Evolutionary conservation across 768 basidiomycete species (phyloP), one percentile per base, ranked within the genome.

Genomic region (Pulveroboletus sp.): DNA sequence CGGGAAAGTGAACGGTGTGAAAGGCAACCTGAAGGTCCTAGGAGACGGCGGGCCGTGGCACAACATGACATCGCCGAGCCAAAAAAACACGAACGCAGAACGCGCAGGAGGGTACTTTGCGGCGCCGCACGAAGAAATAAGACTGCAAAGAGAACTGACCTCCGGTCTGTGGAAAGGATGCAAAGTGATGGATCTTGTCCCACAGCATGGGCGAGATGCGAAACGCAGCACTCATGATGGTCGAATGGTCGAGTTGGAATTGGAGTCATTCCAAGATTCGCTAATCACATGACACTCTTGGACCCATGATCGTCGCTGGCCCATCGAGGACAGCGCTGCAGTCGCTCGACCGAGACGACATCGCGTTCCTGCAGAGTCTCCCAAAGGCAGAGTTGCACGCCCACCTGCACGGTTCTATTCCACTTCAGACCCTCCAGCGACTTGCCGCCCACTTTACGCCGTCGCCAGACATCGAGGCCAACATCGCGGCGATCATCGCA

Each of bases 141-240:
- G 27, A 11, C 12, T 29, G 27, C 27, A 34, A 24, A 29, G 37
- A 11, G 10, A 35, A 69, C 82, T 53, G 24, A 89, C 90, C 90
- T 43, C 92, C 90, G 0, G 93, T 95, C 71, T 94, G 94, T 3
- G 90, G 90, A 69, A 94, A 94, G 2, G 87, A 87, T 0, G 90
- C 88, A 62, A 90, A 94, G 59, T 94, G 88, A 69, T 88, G 87
- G 51, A 94, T 90, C 69, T 80, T 85, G 71, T 93, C 90, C 91
- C 92, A 94, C 54, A 94, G 73, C 8, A 81, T 74, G 49, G 84
- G 73, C 14, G 85, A 78, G 54, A 94, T 94, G 43, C 84, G 80
- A 69, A 89, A 93, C 11, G 56, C 55, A 17, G 65, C 64, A 21
- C 66, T 65, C 75, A 75, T 75, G 49, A 25, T 47, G n/a, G 11